These are phyloP conservation scores for Cryptosporidium xiaoi DNA, from an alignment of 169 alveolate species.

Conservation along the genomic window DNA sequence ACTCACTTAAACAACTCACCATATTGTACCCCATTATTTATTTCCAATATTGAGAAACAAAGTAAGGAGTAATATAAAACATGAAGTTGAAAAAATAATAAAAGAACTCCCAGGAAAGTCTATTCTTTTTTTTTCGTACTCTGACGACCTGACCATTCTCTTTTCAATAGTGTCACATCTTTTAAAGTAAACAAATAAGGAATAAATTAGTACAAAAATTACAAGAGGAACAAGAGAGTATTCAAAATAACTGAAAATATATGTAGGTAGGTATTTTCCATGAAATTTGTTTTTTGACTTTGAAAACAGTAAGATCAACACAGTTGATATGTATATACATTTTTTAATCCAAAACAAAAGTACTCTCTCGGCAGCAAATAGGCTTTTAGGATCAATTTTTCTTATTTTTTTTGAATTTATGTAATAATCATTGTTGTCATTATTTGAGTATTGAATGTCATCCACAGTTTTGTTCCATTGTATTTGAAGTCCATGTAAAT, in stretches of 20 bases:
- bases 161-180: slow-evolving; percentile 48
- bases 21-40: no score
- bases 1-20: no score
- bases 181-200: slow-evolving; percentile 23
- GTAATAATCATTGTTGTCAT: slow-evolving; percentile 21
- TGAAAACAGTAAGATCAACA: slow-evolving; percentile 75
- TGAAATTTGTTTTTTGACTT: slow-evolving; percentile 44
- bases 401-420: slow-evolving; percentile 32
- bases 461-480: slow-evolving; percentile 18
- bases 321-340: slow-evolving; percentile 78
- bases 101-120: slow-evolving; percentile 63
- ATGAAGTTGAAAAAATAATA: slow-evolving; percentile 33
- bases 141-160: slow-evolving; percentile 59
- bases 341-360: slow-evolving; percentile 81
- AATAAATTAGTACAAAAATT: slow-evolving; percentile 16
- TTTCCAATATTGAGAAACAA: slow-evolving; percentile 2
- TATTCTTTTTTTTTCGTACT: slow-evolving; percentile 64
- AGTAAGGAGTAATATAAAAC: slow-evolving; percentile 31
- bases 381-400: slow-evolving; percentile 83
- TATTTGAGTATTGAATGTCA: slow-evolving; percentile 4
- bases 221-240: slow-evolving; percentile 18
- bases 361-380: slow-evolving; percentile 85
- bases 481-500: slow-evolving; percentile 33
- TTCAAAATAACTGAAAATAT: slow-evolving; percentile 9
- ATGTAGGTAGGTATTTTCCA: neutral